Base-by-base conservation (phyloP, 805 yeast species). In the Saccharomyces paradoxus region DNA sequence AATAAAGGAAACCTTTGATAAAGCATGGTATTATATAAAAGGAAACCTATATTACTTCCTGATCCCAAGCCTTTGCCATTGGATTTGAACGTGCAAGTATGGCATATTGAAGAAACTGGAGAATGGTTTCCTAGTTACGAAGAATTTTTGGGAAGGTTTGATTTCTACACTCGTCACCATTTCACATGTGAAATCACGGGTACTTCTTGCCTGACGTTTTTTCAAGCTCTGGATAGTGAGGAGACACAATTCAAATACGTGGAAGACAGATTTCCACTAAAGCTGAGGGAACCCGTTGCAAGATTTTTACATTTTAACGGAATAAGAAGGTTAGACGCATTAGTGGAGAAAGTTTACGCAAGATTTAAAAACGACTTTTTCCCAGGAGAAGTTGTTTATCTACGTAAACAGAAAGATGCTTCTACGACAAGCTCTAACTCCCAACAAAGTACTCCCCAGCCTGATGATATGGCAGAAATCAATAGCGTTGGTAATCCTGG, bases 141-240 rank as follows among this genome's bases (percentile, higher is more conserved):
- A 53, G 89, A 84, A 9, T 92, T 89, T 63, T 73, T 94, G 50
- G 72, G 72, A 24, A 73, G 92, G 53, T 71, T 87, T 75, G 89
- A 87, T 67, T 87, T 85, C 70, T 87, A 87, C 68, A 78, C 78
- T 56, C 77, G 80, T 51, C 83, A 82, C 60, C 87, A 89, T 68
- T 94, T 94, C 71, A 94, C 90, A 12, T 94, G 98, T 73, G 99
- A 94, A 71, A 86, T 92, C 50, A 89, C 97, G 0, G 99, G 99
- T 13, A 88, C 89, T 63, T 86, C 97, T 17, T 86, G 95, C 63
- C 77, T 92, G 55, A 89, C 97, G 0, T 94, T 81, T 68, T 91
- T 91, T 68, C 95, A 94, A 64, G 99, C 98, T 0, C 76, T 81
- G 48, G 81, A 82, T 53, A 83, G 87, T 56, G 99, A 92, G 72